Base-by-base conservation (phyloP, 495 filamentous ascomycete genomes). In the Hypoxylon trugodes region DNA sequence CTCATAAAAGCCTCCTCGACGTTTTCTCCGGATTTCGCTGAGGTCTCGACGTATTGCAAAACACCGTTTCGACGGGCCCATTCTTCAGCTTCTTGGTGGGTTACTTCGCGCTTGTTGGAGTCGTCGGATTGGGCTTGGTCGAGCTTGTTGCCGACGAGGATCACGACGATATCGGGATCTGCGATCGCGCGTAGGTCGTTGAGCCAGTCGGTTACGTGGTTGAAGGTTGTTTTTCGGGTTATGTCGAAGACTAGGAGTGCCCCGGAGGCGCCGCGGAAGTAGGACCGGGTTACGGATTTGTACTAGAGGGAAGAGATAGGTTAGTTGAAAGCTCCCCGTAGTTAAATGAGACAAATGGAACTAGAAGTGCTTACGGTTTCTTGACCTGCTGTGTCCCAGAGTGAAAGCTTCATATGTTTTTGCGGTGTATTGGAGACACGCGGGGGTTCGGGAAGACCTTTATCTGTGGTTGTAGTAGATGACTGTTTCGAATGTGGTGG, bases 351-450 rank as follows among this genome's bases (percentile, higher is more conserved):
- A n/a, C 22, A 43, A 16, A 24, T 13, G 9, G n/a, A 35, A 15
- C 15, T 18, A 13, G 30, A 16, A 9, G 16, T 36, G 58, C 69
- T 38, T 37, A 72, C 69, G 37, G 91, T 96, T 80, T 98, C 95
- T 71, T 98, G 95, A 3, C 95, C 95, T 19, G 95, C 95, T 0
- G 95, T 98, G 73, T 98, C 95, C 95, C 95, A 97, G 10, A 98
- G 73, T 49, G 74, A 79, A 28, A 84, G 76, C 64, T 91, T 91
- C 89, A 90, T 91, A 74, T 88, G 87, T 68, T 92, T 91, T 73
- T 90, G 87, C 7, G 68, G 71, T 16, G 57, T 61, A 21, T 69
- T 70, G 18, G 41, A 68, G 56, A 53, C 43, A 24, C 59, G 64
- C 15, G 45, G 74, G 19, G 73, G 72, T 24, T 75, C 66, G 32